Conservation (phyloP, 2,329 filamentous ascomycete genomes). For the Tothia fuscella region DNA sequence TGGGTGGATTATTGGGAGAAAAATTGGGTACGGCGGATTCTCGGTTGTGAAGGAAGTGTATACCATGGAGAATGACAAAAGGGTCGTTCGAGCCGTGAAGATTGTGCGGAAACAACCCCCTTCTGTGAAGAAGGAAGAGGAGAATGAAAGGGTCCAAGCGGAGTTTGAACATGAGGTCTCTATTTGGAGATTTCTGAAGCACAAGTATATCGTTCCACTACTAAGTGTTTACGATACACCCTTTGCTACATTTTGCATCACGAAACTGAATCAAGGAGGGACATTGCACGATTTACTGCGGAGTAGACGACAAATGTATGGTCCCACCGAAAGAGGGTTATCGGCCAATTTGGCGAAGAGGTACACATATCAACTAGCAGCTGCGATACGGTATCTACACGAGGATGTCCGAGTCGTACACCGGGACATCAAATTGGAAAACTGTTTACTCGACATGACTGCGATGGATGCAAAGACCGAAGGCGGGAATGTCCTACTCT, state of each 20-base stretch:
- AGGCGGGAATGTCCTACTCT: constrained; percentile 47
- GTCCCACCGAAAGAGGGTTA: constrained; percentile 28
- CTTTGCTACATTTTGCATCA: constrained; percentile 59
- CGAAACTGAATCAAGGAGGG: constrained; percentile 49
- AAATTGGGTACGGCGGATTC: constrained; percentile 54
- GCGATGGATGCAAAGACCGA: constrained; percentile 33
- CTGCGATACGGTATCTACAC: constrained; percentile 53
- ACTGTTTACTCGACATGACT: constrained; percentile 50
- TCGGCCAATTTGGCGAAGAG: constrained; percentile 40
- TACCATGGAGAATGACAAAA: constrained; percentile 43
- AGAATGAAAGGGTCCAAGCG: constrained; percentile 54
- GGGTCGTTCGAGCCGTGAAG: constrained; percentile 51
- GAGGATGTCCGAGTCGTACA: constrained; percentile 56
- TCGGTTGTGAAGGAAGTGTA: constrained; percentile 55
- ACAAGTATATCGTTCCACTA: constrained; percentile 49
- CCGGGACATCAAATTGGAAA: constrained; percentile 57
- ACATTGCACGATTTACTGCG: constrained; percentile 53
- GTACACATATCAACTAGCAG: constrained; percentile 52
- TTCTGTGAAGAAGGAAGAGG: constrained; percentile 41
- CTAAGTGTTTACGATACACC: constrained; percentile 54
- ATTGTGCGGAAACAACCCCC: constrained; percentile 50
- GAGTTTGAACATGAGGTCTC: constrained; percentile 58
- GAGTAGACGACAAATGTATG: constrained; percentile 6
- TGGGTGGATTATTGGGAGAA: constrained; percentile 55
- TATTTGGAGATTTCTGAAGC: constrained; percentile 53